These are phyloP conservation scores for Gaeumannomyces sp. DNA, from an alignment of 2,329 filamentous ascomycete genomes.

Conservation along the genomic window DNA sequence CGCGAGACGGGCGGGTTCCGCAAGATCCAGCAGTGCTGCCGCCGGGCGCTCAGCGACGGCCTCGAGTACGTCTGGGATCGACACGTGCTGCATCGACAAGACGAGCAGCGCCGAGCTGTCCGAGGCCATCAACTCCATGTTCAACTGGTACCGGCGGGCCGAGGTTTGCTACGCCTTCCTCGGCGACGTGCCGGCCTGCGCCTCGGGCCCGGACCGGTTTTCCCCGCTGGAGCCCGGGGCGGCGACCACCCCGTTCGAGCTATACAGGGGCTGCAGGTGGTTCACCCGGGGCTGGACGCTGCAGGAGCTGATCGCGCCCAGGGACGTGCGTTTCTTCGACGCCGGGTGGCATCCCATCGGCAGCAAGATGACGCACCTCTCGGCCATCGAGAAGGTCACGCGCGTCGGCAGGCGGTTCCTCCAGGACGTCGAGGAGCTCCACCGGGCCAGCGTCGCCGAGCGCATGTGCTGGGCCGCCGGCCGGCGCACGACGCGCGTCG, in stretches of 20 bases:
- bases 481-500: conserved; percentile 17
- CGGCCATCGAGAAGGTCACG: conserved; percentile 19
- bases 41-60: conserved; percentile 20
- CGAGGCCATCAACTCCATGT: conserved; percentile 24
- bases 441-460: conserved; percentile 15
- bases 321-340: conserved; percentile 17
- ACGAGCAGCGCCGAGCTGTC: conserved; percentile 27
- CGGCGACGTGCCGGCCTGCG: conserved; percentile 17
- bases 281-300: conserved; percentile 20
- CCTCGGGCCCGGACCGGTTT: background rate
- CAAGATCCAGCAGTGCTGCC: conserved; percentile 21
- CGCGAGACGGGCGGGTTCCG: conserved; percentile 16
- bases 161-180: conserved; percentile 29
- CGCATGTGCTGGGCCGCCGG: conserved; percentile 23
- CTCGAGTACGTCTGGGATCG: conserved; percentile 29
- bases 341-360: conserved; percentile 17
- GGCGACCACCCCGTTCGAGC: background rate
- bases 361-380: conserved; percentile 18
- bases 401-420: conserved; percentile 22
- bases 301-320: conserved; percentile 18
- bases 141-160: conserved; percentile 27
- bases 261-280: conserved; percentile 9
- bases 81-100: conserved; percentile 34
- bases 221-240: no score
- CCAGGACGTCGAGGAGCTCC: background rate